Evolutionary conservation across 192 early-diverging fungal species (phyloP), one percentile per base, ranked within the genome.

Genomic region (Backusella australiensis): DNA sequence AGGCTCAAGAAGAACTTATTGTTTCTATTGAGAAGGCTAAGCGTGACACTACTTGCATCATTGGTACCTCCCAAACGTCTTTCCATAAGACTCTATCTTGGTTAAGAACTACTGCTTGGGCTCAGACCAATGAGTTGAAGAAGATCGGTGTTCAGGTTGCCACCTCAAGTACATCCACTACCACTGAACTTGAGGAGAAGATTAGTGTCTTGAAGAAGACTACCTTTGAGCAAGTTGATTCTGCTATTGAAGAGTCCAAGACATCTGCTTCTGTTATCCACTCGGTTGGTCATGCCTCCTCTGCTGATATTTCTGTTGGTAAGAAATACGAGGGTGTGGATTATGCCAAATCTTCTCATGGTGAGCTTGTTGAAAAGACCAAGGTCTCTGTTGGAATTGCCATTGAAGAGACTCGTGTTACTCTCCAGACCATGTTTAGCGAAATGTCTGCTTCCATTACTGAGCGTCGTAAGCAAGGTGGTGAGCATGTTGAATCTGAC

Each of bases 401-500:
- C 29, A 71, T 71, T 32, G 70, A 71, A 34, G 65, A 75, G 29
- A 65, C 63, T 15, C 34, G 63, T 19, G 41, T 66, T 32, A 71
- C 75, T 42, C 17, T 65, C 23, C 21, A 38, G 32, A 21, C 39
- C 35, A 59, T 69, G 15, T 71, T 77, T 7, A 63, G 21, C 9
- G 46, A 69, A 9, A 53, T 77, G n/a, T 71, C 69, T 42, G 12
- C 29, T 9, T 19, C 44, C 17, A 15, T 77, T 15, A 23, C 21
- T 3, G 69, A 52, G 6, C 75, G 75, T 34, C 19, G 35, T 1
- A 77, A 77, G 19, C 49, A 77, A 69, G 75, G 75, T 34, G 75
- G 75, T 29, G 38, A 65, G 0, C 8, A 77, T 26, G 75, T 42
- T 38, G 23, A 70, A 44, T 7, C 34, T n/a, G 75, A 77, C 23